Conservation (phyloP, 441 rosid species). For the Arabidopsis hybrid region DNA sequence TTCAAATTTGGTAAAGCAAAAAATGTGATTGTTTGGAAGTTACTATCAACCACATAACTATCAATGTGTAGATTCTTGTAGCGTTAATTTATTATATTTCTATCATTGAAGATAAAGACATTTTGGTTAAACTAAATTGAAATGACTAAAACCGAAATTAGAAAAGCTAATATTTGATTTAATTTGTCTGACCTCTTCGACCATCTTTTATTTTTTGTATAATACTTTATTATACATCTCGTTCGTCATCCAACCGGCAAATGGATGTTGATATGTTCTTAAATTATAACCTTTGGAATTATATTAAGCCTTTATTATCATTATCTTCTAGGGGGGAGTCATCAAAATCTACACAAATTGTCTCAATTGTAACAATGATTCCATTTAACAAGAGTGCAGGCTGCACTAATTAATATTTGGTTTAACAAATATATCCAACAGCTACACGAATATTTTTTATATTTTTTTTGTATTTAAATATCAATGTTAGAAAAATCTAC, state of each 20-base stretch:
- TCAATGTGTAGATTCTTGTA: too few relatives aligned
- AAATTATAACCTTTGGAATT: constrained; percentile 31
- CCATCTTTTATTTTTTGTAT: constrained; percentile 10
- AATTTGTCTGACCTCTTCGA: constrained; percentile 22
- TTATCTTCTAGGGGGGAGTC: constrained; percentile 27
- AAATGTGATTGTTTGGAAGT: background rate
- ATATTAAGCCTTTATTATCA: constrained; percentile 15
- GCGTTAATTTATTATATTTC: too few relatives aligned
- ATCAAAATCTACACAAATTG: constrained; percentile 15
- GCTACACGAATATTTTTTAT: too few relatives aligned
- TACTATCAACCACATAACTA: background rate
- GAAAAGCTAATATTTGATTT: background rate
- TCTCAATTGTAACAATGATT: background rate
- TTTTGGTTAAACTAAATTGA: constrained; percentile 2
- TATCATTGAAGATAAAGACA: background rate
- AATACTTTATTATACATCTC: constrained; percentile 2
- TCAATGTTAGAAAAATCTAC: too few relatives aligned
- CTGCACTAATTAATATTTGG: too few relatives aligned
- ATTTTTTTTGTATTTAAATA: too few relatives aligned
- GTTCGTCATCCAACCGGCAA: constrained; percentile 42
- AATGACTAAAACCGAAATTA: constrained; percentile 7
- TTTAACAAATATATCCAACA: too few relatives aligned
- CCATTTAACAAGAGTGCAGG: background rate
- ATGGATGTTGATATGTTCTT: constrained; percentile 37
- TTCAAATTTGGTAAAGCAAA: background rate